Evolutionary conservation across 2,329 filamentous ascomycete genomes (phyloP), one percentile per base, ranked within the genome.

Genomic region (Gnomoniopsis smithogilvyi): DNA sequence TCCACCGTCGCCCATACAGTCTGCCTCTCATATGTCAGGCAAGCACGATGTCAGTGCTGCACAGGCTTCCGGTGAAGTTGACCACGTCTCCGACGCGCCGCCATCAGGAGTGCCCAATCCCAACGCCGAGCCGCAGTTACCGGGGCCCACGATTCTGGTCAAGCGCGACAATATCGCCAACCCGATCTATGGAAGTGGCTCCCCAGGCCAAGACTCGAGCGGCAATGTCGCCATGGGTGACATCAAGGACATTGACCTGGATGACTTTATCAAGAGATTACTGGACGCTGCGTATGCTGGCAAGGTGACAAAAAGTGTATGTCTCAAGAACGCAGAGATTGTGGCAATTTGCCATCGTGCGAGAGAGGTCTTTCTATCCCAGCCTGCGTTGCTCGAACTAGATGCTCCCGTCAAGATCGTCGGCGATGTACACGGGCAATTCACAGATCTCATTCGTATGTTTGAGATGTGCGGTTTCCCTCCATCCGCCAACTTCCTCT

Each of bases 401-500:
- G 89, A 94, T 63, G 91, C 95, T 4, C 94, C 95, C 0, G 95
- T 99, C 69, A 99, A 99, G 78, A 96, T 99, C 68, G 95, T 98
- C 30, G 94, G 94, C 53, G 94, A 98, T 71, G 92, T 98, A 15
- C 94, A 98, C 72, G 94, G 94, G 53, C 94, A 98, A 74, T 98
- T 96, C 73, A 96, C 92, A 12, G 94, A 98, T 73, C 78, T 98
- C 54, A 96, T 98, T 68, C 88, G 94, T 64, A 91, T 98, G 84
- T 98, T 98, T 69, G 94, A 98, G 74, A 97, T 97, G 93, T 97
- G 94, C 71, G 94, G 94, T 6, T 98, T 97, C 69, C 94, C 94
- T 8, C 94, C 94, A 2, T 89, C 85, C 63, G 86, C 92, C 43
- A 98, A 98, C 77, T 98, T 92, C 70, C 82, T 98, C 53, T 98